These are phyloP conservation scores for Umbelopsis vinacea DNA, from an alignment of 192 early-diverging fungal species.

Conservation along the genomic window DNA sequence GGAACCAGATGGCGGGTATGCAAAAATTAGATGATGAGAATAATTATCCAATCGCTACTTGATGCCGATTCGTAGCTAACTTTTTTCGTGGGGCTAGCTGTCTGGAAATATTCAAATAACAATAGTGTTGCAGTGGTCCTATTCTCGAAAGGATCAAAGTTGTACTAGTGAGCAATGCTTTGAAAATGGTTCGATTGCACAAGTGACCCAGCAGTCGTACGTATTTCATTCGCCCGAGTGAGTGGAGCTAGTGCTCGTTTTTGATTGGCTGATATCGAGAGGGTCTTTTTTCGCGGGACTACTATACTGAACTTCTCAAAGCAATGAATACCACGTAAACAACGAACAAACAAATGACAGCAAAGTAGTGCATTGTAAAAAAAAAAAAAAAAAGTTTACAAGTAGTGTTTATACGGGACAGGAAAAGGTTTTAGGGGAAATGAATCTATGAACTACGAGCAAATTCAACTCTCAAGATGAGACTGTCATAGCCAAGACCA, in stretches of 20 bases:
- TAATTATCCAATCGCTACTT: background rate
- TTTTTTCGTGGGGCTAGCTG: background rate
- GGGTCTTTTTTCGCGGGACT: background rate
- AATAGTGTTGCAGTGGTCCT: background rate
- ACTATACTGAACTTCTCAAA: background rate
- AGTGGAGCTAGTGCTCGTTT: background rate
- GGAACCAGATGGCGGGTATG: background rate
- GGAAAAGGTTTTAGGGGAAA: background rate
- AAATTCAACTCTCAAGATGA: conserved; percentile 90
- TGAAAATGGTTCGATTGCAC: background rate
- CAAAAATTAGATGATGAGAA: conserved; percentile 5
- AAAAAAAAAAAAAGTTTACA: background rate
- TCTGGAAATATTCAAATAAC: background rate
- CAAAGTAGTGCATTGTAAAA: conserved; percentile 9
- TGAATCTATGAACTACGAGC: conserved; percentile 40
- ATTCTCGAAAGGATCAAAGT: background rate
- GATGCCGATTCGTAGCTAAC: background rate
- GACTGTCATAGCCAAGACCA: conserved; percentile 95
- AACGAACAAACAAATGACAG: background rate
- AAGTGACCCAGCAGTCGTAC: background rate
- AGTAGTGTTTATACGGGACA: conserved; percentile 3
- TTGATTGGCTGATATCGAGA: conserved; percentile 1
- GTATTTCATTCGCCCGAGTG: background rate
- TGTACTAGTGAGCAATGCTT: background rate
- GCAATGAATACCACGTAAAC: background rate